phyloP scores from a whole-genome alignment of 495 filamentous ascomycete genomes.

The Podospora pseudopauciseta region DNA sequence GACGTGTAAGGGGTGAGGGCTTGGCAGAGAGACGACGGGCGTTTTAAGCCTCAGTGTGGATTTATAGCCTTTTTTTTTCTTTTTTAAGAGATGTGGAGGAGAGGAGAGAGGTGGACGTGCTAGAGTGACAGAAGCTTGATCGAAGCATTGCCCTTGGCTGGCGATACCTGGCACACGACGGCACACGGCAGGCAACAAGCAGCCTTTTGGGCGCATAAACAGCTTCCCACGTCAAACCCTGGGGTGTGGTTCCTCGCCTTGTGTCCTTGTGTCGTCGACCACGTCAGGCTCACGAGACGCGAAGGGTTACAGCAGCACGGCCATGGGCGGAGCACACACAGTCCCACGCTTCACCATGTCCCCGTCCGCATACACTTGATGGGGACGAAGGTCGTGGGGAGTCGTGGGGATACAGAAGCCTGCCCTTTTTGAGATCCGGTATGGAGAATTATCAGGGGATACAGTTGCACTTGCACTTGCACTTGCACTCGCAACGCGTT shows the following conservation, averaged over 20 bases:
- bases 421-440: background rate
- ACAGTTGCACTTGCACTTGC: background rate
- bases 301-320: constrained; percentile 21
- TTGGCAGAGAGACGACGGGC: background rate
- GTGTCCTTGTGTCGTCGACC: constrained; percentile 3
- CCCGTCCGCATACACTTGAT: constrained; percentile 3
- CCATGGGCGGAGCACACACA: constrained; percentile 12
- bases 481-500: background rate
- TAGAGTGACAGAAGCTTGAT: constrained; percentile 11
- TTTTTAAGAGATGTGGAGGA: background rate
- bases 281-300: constrained; percentile 27
- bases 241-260: background rate
- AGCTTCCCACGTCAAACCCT: background rate
- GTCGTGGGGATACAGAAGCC: too few species aligned
- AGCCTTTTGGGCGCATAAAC: constrained; percentile 2
- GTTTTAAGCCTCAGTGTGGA: background rate
- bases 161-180: background rate
- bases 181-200: background rate
- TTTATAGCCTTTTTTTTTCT: background rate
- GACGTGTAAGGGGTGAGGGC: constrained; percentile 1
- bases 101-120: background rate
- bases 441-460: background rate
- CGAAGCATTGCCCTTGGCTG: background rate
- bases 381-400: background rate
- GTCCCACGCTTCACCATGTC: constrained; percentile 18